Evolutionary conservation across 306 rosid species (phyloP), one percentile per base, ranked within the genome.

Genomic region (Alnus glutinosa): DNA sequence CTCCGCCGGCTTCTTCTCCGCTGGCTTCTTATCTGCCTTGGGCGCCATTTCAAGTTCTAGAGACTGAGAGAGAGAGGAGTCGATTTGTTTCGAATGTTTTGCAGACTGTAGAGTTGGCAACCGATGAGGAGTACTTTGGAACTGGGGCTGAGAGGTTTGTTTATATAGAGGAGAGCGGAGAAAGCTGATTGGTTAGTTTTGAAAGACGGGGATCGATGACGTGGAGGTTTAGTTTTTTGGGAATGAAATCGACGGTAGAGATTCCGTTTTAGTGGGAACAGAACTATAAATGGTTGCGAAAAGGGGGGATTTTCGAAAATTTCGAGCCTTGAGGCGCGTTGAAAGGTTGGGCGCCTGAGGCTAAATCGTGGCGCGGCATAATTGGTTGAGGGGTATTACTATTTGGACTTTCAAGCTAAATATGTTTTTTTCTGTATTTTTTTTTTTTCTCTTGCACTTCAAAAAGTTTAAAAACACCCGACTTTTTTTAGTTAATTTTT

Each of bases 1-100:
- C 77, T 85, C 90, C 4, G 90, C 88, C 1, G 81, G 90, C 8
- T 84, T 87, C 73, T 87, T 87, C 57, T 82, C 90, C 1, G 79
- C 79, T 3, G 81, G 85, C 73, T 87, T 87, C 57, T 82, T 88
- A 3, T 70, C 79, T 3, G 77, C 85, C 83, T 85, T 85, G 1
- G 80, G 80, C 44, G 89, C 89, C 89, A 70, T 84, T 0, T 54
- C 0, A 7, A 3, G 1, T 3, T 34, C 48, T 2, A 9, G 5
- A 18, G 19, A 12, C 4, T 12, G 36, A 30, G 15, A 30, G 50
- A 8, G 28, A 34, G 4, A 37, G 2, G 34, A 13, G 6, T 28
- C 13, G 66, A 59, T 23, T 59, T 59, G 36, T 10, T 59, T 10
- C 5, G 3, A 12, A 13, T 7, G 4, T 0, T 3, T 0, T 10